Conservation (phyloP, 768 basidiomycete species). For the Macrolepiota fuliginosa region DNA sequence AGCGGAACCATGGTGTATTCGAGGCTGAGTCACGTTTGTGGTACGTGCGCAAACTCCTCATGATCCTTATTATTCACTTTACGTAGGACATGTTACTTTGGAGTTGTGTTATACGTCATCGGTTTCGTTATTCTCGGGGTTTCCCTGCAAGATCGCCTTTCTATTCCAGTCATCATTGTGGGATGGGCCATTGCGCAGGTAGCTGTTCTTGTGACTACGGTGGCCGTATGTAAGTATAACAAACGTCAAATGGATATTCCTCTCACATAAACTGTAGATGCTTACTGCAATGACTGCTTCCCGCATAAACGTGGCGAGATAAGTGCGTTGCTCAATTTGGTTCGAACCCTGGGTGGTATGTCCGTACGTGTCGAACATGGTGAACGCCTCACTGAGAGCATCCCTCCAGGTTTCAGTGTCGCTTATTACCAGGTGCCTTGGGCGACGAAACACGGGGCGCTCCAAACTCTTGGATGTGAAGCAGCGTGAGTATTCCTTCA, state of each 20-base stretch:
- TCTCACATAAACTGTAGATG: conserved; percentile 19
- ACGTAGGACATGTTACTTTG: conserved; percentile 58
- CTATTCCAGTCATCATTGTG: conserved; percentile 53
- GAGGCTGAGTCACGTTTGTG: conserved; percentile 62
- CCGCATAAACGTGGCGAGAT: conserved; percentile 47
- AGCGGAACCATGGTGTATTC: conserved; percentile 54
- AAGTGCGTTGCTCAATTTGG: conserved; percentile 57
- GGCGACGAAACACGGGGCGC: conserved; percentile 56
- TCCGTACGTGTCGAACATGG: not conserved
- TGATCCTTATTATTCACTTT: not conserved
- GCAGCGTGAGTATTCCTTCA: conserved; percentile 43
- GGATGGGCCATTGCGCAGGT: conserved; percentile 67
- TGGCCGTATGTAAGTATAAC: conserved; percentile 51
- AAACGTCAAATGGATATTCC: too few relatives aligned
- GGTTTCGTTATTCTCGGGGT: conserved; percentile 61
- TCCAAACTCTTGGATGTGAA: conserved; percentile 62
- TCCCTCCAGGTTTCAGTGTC: conserved; percentile 48
- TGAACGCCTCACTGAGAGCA: not conserved
- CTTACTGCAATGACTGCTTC: conserved; percentile 22
- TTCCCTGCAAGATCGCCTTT: conserved; percentile 49
- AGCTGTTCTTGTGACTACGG: conserved; percentile 57
- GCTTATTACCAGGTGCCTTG: conserved; percentile 68
- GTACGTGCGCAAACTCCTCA: conserved; percentile 26
- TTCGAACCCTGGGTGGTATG: conserved; percentile 49
- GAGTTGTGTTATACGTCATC: conserved; percentile 55